Evolutionary conservation across 2,329 filamentous ascomycete species (phyloP), one percentile per base, ranked within the genome.

Genomic region (Botrytis pseudocinerea): DNA sequence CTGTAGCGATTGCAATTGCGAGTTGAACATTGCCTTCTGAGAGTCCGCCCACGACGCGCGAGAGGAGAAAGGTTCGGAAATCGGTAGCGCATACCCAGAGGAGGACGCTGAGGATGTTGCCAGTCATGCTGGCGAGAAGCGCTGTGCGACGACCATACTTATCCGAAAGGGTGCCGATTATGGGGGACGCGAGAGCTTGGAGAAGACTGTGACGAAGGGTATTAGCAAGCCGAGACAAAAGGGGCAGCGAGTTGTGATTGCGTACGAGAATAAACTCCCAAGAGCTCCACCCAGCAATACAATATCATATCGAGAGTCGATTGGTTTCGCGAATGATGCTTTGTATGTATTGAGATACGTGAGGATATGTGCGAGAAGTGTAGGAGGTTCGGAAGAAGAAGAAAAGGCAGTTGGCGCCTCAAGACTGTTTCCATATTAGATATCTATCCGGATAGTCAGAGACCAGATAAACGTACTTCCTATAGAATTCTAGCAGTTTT

Each of bases 11-110:
- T 60, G 96, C 95, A 76, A 95, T 96, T 7, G 96, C 95, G 22
- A 99, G 87, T 84, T 99, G 96, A 4, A 99, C 93, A 78, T 99
- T 99, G 75, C 96, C 96, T 84, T 99, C 96, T 73, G 95, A 98
- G 76, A 99, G 83, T 0, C 96, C 96, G 38, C 96, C 96, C 0
- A 99, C 93, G 2, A 99, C 84, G 69, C 96, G 90, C 78, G 94
- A 97, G n/a, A 94, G 93, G 44, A 99, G 87, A 81, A 99, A 99
- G 2, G 95, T 98, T 60, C 95, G 90, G 84, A 99, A 99, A 83
- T 98, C 95, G 71, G 93, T 92, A 0, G 96, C 96, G 62, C 91
- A 89, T 14, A 98, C 94, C 96, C 96, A 99, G 20, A 99, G 89
- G 42, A 97, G 90, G 14, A 99, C 96, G 35, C 93, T 97, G 70